Conservation (phyloP, 73 alveolate genomes). For the Paramecium octaurelia region DNA sequence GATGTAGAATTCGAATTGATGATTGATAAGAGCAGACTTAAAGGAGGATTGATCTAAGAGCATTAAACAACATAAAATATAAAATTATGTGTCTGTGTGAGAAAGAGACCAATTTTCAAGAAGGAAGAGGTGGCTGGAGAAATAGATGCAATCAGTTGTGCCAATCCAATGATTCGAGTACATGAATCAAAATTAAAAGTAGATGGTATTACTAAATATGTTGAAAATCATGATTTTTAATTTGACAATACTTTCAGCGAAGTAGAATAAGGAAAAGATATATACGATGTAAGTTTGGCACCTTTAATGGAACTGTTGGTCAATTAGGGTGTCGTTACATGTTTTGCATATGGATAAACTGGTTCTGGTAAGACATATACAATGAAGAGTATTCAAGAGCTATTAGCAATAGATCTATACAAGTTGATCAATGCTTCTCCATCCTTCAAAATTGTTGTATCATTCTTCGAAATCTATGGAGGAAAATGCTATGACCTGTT, state of each 20-base stretch:
- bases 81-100: conserved; percentile 92
- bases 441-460: conserved; percentile 66
- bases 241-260: conserved; percentile 90
- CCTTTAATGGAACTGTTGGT: conserved; percentile 80
- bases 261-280: conserved; percentile 77
- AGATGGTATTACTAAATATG: conserved; percentile 97
- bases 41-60: conserved; percentile 60
- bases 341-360: conserved; percentile 98
- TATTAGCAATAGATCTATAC: conserved; percentile 82
- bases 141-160: conserved; percentile 91
- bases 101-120: conserved; percentile 95
- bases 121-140: conserved; percentile 92
- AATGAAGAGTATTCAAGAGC: conserved; percentile 87
- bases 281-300: conserved; percentile 76
- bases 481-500: conserved; percentile 94
- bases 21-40: conserved; percentile 72
- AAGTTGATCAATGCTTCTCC: conserved; percentile 11
- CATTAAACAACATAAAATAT: conserved; percentile 71
- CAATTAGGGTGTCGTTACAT: conserved; percentile 91
- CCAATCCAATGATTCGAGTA: conserved; percentile 91
- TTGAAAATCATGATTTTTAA: conserved; percentile 90
- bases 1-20: conserved; percentile 88
- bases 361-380: conserved; percentile 99
- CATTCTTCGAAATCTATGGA: conserved; percentile 97
- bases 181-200: conserved; percentile 93